Conservation (phyloP, 192 early-diverging fungal species). For the Coemansia nantahalensis region DNA sequence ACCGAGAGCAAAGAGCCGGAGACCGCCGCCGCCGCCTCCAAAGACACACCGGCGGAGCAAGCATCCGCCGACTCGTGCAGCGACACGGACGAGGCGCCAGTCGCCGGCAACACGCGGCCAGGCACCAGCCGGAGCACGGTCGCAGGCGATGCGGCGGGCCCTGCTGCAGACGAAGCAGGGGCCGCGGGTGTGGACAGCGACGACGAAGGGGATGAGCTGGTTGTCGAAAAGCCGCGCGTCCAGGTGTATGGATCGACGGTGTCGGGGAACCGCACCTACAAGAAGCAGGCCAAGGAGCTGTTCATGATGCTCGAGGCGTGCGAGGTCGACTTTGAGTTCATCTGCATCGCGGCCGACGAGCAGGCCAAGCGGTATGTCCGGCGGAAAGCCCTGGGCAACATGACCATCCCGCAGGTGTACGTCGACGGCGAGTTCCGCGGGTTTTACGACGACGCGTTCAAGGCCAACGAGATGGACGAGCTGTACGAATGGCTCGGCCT, state of each 20-base stretch:
- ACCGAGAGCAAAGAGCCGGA: too few species aligned
- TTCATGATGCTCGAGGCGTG: conserved; percentile 48
- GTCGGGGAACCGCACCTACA: conserved; percentile 50
- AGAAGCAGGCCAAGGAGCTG: conserved; percentile 46
- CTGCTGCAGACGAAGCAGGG: too few species aligned
- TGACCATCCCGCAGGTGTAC: conserved; percentile 52
- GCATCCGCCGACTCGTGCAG: too few species aligned
- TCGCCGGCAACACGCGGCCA: too few species aligned
- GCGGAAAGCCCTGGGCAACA: conserved; percentile 51
- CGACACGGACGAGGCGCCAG: too few species aligned
- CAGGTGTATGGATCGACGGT: conserved; percentile 52
- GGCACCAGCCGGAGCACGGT: too few species aligned
- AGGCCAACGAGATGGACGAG: conserved; percentile 50
- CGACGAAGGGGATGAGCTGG: background rate
- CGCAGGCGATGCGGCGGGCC: too few species aligned
- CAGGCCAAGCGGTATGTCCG: conserved; percentile 52
- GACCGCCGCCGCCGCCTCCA: too few species aligned
- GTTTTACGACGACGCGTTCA: conserved; percentile 51
- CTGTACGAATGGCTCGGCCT: conserved; percentile 52
- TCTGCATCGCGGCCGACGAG: conserved; percentile 54
- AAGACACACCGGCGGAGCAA: too few species aligned
- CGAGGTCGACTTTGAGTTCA: conserved; percentile 56
- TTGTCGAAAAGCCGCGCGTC: conserved; percentile 35
- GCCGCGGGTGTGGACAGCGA: too few species aligned
- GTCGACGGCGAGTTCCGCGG: conserved; percentile 55